These are phyloP conservation scores for Dictyostelium purpureum DNA, from an alignment of 78 protist genomes.

Conservation along the genomic window DNA sequence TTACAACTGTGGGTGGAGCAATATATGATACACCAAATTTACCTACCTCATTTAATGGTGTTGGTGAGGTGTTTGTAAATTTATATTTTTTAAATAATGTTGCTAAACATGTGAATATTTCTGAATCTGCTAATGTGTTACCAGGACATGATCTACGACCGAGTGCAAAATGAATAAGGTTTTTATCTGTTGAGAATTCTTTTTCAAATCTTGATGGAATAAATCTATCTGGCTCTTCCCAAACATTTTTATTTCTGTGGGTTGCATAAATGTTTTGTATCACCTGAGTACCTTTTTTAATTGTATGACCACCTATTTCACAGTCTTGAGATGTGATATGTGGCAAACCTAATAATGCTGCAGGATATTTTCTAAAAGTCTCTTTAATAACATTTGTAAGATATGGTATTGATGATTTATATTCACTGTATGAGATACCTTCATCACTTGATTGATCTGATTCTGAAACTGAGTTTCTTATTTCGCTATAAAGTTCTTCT, in stretches of 20 bases:
- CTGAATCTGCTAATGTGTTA: neutral
- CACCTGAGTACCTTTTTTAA: conserved; percentile 18
- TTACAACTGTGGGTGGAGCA: too few species aligned
- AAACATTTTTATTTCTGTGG: neutral
- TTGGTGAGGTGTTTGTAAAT: too few species aligned
- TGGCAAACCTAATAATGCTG: conserved; percentile 24
- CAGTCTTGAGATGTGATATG: neutral
- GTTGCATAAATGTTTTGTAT: conserved; percentile 3
- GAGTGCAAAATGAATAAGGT: neutral
- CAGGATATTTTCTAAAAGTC: conserved; percentile 2
- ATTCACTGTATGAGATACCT: neutral
- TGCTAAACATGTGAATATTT: neutral
- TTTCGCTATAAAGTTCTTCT: neutral
- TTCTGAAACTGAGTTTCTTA: too few species aligned
- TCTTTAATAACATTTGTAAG: conserved; percentile 1
- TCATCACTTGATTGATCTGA: too few species aligned
- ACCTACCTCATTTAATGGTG: too few species aligned
- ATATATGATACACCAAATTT: too few species aligned
- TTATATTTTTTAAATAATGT: too few species aligned
- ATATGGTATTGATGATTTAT: neutral
- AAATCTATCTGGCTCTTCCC: neutral
- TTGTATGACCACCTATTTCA: neutral
- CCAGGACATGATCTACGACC: conserved; percentile 37
- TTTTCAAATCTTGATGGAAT: conserved; percentile 31
- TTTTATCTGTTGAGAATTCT: neutral